A percentile compares a stretch with the other conserved stretches of the same genome.
These are phyloP conservation scores for Quercus variabilis DNA, from an alignment of 306 rosid species.

Conservation along the genomic window DNA sequence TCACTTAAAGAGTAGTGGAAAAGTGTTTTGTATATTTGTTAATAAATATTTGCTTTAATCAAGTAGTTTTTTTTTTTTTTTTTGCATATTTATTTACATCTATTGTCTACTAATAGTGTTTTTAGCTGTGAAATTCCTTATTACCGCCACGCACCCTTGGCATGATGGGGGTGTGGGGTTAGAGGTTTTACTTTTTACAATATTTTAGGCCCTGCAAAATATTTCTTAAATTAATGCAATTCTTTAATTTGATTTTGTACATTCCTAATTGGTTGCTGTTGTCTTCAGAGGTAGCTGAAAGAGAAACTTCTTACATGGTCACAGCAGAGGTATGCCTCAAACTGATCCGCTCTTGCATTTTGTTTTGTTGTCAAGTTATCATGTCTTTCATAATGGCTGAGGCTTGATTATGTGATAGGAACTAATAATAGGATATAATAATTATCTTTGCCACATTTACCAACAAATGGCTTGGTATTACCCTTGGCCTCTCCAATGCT, in stretches of 20 bases:
- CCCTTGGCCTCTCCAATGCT: too few relatives aligned
- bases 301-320: slow-evolving; percentile 38
- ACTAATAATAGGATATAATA: too few relatives aligned
- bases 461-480: not conserved
- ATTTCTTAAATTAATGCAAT: not conserved
- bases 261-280: not conserved
- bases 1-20: too few relatives aligned
- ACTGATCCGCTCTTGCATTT: not conserved
- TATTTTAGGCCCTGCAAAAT: not conserved
- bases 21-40: too few relatives aligned
- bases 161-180: too few relatives aligned
- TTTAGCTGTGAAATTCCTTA: too few relatives aligned
- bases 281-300: slow-evolving; percentile 35
- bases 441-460: not conserved
- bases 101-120: too few relatives aligned
- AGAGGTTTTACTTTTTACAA: not conserved
- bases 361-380: not conserved
- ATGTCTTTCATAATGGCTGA: not conserved
- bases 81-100: not conserved
- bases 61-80: not conserved
- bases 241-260: not conserved
- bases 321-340: slow-evolving; percentile 47
- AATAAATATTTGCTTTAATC: too few relatives aligned
- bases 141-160: too few relatives aligned
- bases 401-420: not conserved